Evolutionary conservation across 2,329 filamentous ascomycete species (phyloP).

Genomic region (Ophiostoma tasmaniense): DNA sequence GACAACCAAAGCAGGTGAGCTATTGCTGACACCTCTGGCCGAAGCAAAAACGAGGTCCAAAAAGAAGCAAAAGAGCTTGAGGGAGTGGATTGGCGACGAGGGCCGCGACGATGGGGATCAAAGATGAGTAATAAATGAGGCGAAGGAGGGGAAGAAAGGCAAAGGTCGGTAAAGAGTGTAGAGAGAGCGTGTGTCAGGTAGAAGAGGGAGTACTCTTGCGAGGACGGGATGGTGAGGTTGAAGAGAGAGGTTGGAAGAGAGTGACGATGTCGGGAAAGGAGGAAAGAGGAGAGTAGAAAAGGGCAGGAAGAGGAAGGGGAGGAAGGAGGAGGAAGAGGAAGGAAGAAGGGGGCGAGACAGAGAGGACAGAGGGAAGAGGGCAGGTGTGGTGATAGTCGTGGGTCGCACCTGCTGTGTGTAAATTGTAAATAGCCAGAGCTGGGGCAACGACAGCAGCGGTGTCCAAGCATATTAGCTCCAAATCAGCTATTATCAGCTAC

Average conservation of each 20-base stretch:
- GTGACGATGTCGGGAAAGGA: conserved; percentile 8
- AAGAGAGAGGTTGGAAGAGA: conserved; percentile 8
- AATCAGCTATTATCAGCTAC: not conserved
- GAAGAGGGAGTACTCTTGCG: not conserved
- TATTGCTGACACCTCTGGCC: not conserved
- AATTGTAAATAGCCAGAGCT: conserved; percentile 1
- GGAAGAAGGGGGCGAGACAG: not conserved
- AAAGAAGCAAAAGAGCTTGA: not conserved
- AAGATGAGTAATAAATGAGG: conserved; percentile 3
- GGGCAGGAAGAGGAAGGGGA: not conserved
- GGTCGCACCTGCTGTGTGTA: conserved; percentile 4
- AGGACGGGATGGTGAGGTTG: not conserved
- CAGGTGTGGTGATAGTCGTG: conserved; percentile 12
- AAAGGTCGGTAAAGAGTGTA: conserved; percentile 4
- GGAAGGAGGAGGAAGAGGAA: conserved; percentile 4
- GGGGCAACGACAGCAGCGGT: not conserved
- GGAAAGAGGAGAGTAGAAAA: conserved; percentile 4
- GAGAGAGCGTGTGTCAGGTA: not conserved
- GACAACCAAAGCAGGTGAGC: not conserved
- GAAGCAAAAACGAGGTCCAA: conserved; percentile 5
- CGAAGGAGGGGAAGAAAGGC: conserved; percentile 9
- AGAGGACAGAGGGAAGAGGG: conserved; percentile 13
- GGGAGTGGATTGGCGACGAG: conserved; percentile 3
- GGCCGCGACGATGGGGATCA: not conserved
- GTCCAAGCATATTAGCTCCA: not conserved